These are phyloP conservation scores for Stagonosporopsis vannaccii DNA, from an alignment of 2,329 filamentous ascomycete species.

Conservation along the genomic window DNA sequence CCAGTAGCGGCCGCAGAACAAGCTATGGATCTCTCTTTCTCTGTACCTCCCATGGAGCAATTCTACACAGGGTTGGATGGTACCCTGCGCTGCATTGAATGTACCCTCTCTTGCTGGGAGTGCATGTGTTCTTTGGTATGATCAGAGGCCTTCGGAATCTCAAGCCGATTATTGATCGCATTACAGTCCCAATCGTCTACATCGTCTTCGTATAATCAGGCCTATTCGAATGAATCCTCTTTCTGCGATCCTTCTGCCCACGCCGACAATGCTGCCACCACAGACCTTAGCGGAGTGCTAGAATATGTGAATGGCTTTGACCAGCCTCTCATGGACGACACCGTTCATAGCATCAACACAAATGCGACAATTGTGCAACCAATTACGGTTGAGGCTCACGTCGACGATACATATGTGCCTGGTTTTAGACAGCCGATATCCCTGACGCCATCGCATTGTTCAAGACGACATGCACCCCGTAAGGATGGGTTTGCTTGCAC, in stretches of 20 bases:
- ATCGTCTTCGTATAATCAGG: slow-evolving; percentile 1
- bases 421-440: slow-evolving; percentile 32
- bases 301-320: not conserved
- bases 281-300: slow-evolving; percentile 8
- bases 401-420: slow-evolving; percentile 40
- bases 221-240: slow-evolving; percentile 6
- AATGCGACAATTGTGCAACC: slow-evolving; percentile 39
- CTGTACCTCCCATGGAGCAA: slow-evolving; percentile 28
- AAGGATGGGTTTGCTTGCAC: slow-evolving; percentile 38
- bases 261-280: slow-evolving; percentile 10
- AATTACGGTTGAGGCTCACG: slow-evolving; percentile 35
- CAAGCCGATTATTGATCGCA: slow-evolving; percentile 6
- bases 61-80: slow-evolving; percentile 38
- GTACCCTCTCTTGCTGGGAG: slow-evolving; percentile 25
- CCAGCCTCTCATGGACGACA: slow-evolving; percentile 17
- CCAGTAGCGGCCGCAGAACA: slow-evolving; percentile 37
- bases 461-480: slow-evolving; percentile 36
- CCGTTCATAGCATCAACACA: slow-evolving; percentile 27
- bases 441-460: slow-evolving; percentile 12
- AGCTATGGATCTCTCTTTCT: slow-evolving; percentile 32
- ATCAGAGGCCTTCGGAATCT: not conserved
- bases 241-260: slow-evolving; percentile 9
- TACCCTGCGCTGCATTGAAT: slow-evolving; percentile 35
- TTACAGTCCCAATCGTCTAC: slow-evolving; percentile 24
- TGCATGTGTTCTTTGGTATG: slow-evolving; percentile 35